Conservation (phyloP, 495 filamentous ascomycete genomes). For the Cercophora samala region DNA sequence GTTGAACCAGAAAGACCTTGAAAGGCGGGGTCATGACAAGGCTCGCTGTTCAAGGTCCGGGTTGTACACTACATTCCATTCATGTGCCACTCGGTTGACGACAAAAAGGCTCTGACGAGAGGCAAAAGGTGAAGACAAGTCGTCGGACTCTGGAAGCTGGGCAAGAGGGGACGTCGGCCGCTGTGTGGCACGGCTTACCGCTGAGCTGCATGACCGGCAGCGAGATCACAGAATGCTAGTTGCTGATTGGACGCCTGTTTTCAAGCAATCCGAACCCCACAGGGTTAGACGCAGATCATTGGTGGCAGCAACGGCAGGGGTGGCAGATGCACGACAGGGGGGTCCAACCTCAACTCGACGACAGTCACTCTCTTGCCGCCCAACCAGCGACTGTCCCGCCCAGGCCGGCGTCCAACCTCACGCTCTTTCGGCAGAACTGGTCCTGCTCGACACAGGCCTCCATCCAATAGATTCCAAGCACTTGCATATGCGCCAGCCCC, state of each 20-base stretch:
- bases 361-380: constrained; percentile 25
- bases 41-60: background rate
- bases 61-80: background rate
- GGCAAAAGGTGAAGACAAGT: constrained; percentile 1
- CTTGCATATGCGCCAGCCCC: constrained; percentile 31
- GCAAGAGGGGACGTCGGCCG: constrained; percentile 13
- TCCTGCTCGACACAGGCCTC: constrained; percentile 21
- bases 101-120: background rate
- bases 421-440: constrained; percentile 31
- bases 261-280: constrained; percentile 11
- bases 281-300: constrained; percentile 21
- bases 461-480: constrained; percentile 29
- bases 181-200: constrained; percentile 36
- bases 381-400: constrained; percentile 30
- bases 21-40: background rate
- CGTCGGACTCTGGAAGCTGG: constrained; percentile 1
- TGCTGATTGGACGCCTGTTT: constrained; percentile 34
- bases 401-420: constrained; percentile 18
- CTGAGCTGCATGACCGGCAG: constrained; percentile 36
- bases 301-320: constrained; percentile 27
- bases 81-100: constrained; percentile 6
- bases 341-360: constrained; percentile 14
- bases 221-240: constrained; percentile 31
- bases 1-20: background rate
- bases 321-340: constrained; percentile 25